These are phyloP conservation scores for Musa beccarii DNA, from an alignment of 176 grass and related monocot genomes.

Conservation along the genomic window DNA sequence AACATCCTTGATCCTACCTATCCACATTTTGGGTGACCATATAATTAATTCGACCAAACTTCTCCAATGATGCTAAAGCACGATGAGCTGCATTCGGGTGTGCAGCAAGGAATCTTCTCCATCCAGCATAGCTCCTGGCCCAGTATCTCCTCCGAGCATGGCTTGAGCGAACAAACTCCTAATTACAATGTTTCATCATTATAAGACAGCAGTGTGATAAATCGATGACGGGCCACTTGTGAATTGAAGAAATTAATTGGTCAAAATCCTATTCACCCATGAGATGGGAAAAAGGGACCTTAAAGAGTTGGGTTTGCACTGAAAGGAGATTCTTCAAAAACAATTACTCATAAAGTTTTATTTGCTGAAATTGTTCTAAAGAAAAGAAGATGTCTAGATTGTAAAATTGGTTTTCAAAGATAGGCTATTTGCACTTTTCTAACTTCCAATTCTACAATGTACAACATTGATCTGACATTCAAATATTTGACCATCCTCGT, in stretches of 20 bases:
- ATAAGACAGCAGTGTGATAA: neutral
- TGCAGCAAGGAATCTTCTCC: slow-evolving; percentile 72
- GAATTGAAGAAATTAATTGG: neutral
- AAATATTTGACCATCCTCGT: too few relatives aligned
- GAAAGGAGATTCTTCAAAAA: neutral
- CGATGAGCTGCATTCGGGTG: slow-evolving; percentile 78
- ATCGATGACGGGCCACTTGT: neutral
- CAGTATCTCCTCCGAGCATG: slow-evolving; percentile 62
- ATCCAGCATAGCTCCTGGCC: slow-evolving; percentile 97
- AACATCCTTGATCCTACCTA: slow-evolving; percentile 34
- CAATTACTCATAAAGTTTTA: neutral
- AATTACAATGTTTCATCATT: slow-evolving; percentile 17
- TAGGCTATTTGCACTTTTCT: too few relatives aligned
- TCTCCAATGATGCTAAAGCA: slow-evolving; percentile 74
- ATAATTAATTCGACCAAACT: slow-evolving; percentile 49
- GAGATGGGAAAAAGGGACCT: neutral
- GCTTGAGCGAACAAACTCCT: slow-evolving; percentile 83
- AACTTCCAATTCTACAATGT: too few relatives aligned
- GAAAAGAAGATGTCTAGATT: too few relatives aligned
- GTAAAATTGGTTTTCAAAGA: too few relatives aligned
- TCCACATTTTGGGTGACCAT: slow-evolving; percentile 98
- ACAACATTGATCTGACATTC: too few relatives aligned
- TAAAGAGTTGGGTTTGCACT: neutral
- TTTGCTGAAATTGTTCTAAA: neutral
- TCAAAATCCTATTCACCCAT: neutral